A percentile compares a stretch with the other conserved stretches of the same genome.
These are phyloP conservation scores for Rhypophila decipiens DNA, from an alignment of 495 filamentous ascomycete species.

Conservation along the genomic window DNA sequence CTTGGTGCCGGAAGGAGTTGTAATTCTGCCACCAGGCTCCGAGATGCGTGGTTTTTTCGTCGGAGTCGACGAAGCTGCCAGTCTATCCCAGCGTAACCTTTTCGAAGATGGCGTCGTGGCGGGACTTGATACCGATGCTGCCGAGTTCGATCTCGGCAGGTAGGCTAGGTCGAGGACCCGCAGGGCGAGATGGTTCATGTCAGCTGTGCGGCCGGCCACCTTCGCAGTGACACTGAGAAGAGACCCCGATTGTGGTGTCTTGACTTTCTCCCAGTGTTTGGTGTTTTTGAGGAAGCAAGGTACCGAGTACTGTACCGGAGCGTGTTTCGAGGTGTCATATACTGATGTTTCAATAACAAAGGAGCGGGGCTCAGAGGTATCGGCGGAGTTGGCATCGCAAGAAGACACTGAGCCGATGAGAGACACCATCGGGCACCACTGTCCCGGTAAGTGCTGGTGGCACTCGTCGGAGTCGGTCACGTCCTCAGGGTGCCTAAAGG, in stretches of 20 bases:
- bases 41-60: constrained; percentile 1
- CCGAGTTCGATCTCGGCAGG: background rate
- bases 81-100: constrained; percentile 1
- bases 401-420: background rate
- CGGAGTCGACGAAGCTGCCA: constrained; percentile 2
- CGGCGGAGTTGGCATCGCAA: background rate
- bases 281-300: constrained; percentile 1
- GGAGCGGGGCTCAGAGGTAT: background rate
- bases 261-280: constrained; percentile 1
- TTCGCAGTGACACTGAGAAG: background rate
- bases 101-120: background rate
- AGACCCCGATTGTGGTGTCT: background rate
- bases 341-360: background rate
- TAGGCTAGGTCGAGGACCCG: constrained; percentile 1
- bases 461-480: constrained; percentile 1
- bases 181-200: background rate
- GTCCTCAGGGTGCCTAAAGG: background rate
- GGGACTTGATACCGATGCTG: background rate
- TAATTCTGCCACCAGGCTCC: background rate
- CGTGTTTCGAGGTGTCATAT: background rate
- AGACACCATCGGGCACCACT: constrained; percentile 2
- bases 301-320: background rate
- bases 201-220: background rate
- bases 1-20: background rate
- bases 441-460: background rate